These are phyloP conservation scores for Zea luxurians DNA, from an alignment of 176 grass and related monocot genomes.

Conservation along the genomic window DNA sequence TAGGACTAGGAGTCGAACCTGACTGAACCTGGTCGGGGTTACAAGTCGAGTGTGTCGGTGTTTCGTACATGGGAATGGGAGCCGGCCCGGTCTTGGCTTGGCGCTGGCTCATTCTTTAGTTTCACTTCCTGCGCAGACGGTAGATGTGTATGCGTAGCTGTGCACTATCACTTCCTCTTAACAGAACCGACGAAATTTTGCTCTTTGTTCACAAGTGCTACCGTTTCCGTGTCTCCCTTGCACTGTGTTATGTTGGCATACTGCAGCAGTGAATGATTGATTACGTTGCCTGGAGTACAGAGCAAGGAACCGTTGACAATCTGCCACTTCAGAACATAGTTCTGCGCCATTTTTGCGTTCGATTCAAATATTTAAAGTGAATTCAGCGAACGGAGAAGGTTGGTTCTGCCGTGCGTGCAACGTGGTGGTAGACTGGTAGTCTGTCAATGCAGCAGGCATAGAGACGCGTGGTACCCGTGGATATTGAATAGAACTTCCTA, in stretches of 20 bases:
- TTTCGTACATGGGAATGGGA: neutral
- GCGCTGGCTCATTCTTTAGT: slow-evolving; percentile 38
- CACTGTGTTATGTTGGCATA: too few relatives aligned
- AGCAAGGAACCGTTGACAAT: too few relatives aligned
- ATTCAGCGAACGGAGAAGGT: neutral
- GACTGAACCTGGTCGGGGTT: slow-evolving; percentile 8
- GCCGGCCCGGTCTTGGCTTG: slow-evolving; percentile 15
- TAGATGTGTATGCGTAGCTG: slow-evolving; percentile 34
- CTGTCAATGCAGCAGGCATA: neutral
- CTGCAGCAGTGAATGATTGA: too few relatives aligned
- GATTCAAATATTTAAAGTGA: neutral
- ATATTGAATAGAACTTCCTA: neutral
- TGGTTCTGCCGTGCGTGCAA: neutral
- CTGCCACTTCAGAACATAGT: neutral
- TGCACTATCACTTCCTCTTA: neutral
- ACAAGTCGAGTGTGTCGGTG: slow-evolving; percentile 7
- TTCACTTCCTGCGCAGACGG: neutral
- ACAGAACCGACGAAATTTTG: neutral
- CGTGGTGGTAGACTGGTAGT: neutral
- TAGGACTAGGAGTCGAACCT: slow-evolving; percentile 22
- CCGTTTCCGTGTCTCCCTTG: too few relatives aligned
- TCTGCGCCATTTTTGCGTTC: neutral
- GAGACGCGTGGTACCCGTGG: neutral
- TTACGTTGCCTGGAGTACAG: too few relatives aligned
- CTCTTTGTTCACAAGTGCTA: too few relatives aligned